Base-by-base conservation (phyloP, 2,329 filamentous ascomycete species). In the Kalaharituber pfeilii region DNA sequence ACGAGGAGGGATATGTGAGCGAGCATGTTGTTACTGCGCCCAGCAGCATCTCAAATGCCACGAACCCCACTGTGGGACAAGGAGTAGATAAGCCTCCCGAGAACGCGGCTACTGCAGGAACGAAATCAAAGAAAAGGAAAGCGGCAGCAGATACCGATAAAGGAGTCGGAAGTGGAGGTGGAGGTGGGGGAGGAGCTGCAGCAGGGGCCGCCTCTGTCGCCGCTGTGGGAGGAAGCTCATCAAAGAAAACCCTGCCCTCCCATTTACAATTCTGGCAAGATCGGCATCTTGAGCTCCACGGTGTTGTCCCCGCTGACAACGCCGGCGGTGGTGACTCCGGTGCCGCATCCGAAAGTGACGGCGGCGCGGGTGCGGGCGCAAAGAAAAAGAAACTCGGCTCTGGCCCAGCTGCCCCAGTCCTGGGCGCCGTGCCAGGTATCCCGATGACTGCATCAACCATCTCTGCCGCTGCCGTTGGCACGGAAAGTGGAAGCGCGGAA, bases 201-300 rank as follows among this genome's bases (percentile, higher is more conserved):
- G 33, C 33, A 15, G 33, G 33, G 33, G 7, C 33, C 20, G n/a
- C n/a, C 9, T 36, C 30, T 9, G 9, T n/a, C n/a, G 9, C 30
- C 30, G 30, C 50, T 44, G 51, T 47, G 36, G n/a, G 49, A 22
- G 39, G 13, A 29, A 49, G 55, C 25, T 25, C 51, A 25, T 49
- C 53, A 8, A 61, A 61, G 49, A 57, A 78, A 60, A 70, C 73
- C 6, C 72, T 81, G 50, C 75, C 78, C 2, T 77, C 79, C 1
- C 79, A 84, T 66, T 70, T 84, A 47, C 78, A 83, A 66, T 82
- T 81, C 66, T 84, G 81, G 81, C 77, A 78, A 50, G 78, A 82
- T 62, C 78, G 80, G 50, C 79, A 82, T 63, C 80, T 79, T 1
- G 80, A 84, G 62, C 69, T 84, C 24, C 78, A 81, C 62, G 75